Evolutionary conservation across 2,329 filamentous ascomycete genomes (phyloP), one percentile per base, ranked within the genome.

Genomic region (Remersonia thermophila): DNA sequence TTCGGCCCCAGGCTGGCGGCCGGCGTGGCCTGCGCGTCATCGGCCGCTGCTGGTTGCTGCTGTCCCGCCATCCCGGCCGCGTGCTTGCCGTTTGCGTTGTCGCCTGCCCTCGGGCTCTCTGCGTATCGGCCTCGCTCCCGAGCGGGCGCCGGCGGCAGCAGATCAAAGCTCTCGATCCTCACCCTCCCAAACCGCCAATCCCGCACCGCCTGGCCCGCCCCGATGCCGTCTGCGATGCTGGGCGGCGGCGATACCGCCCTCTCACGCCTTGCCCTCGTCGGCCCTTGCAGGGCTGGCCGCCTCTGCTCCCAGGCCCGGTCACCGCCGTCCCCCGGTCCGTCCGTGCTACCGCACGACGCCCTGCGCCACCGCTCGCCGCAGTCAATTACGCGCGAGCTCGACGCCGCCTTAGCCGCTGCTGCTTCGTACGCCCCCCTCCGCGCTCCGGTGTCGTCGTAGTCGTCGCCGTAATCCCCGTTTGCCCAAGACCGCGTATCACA

Each of bases 151-250:
- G n/a, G n/a, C n/a, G n/a, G n/a, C n/a, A n/a, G n/a, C 67, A 87
- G 78, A 56, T 93, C 82, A 56, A 94, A 77, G 51, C 83, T 83
- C 56, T 89, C 77, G 29, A 95, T 74, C 36, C 70, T 73, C 35
- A 96, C 70, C n/a, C 66, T 67, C 30, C 80, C 83, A 55, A 93
- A 85, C 36, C 91, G 71, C 79, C 83, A 89, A 57, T 96, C 89
- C 37, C 59, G 62, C 3, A 60, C 58, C 2, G 73, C 73, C 30
- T 59, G 65, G 40, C 60, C 54, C 2, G 66, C 66, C 12, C 60
- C 59, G 37, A 72, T 60, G 3, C 63, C 65, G 12, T 62, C 56
- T 26, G 50, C 55, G 3, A 64, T 56, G 10, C 57, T 51, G 29
- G 66, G 66, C 47, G 54, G 63, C 35, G 55, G 67, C 46, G 55